Conservation (phyloP, 495 filamentous ascomycete species). For the Penicillium malachiteum region DNA sequence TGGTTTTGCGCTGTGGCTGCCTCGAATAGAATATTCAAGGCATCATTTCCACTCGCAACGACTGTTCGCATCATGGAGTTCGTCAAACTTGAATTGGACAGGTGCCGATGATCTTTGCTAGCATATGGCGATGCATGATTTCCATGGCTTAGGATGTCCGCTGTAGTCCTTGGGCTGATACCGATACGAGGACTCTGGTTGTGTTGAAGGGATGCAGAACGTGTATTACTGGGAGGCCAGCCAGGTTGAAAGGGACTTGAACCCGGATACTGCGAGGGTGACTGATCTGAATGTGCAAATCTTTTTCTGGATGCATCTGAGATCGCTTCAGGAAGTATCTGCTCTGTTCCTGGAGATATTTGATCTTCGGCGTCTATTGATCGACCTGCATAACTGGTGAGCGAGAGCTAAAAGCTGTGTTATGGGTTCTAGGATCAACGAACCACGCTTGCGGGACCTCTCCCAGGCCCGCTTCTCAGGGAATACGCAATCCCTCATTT, state of each 20-base stretch:
- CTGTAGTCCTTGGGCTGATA: slow-evolving; percentile 10
- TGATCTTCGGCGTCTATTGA: slow-evolving; percentile 15
- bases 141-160: neutral
- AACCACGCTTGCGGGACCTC: slow-evolving; percentile 39
- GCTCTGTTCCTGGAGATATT: slow-evolving; percentile 9
- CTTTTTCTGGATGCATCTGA: slow-evolving; percentile 6
- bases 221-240: slow-evolving; percentile 11
- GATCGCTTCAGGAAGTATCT: neutral
- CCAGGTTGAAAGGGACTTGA: slow-evolving; percentile 18
- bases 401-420: neutral
- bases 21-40: slow-evolving; percentile 54
- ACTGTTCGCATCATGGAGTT: slow-evolving; percentile 51
- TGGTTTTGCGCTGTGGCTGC: slow-evolving; percentile 44
- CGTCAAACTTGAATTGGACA: slow-evolving; percentile 35
- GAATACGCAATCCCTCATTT: slow-evolving; percentile 90
- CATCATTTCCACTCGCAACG: slow-evolving; percentile 52
- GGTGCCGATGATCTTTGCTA: slow-evolving; percentile 24
- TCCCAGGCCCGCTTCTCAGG: slow-evolving; percentile 67
- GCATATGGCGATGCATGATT: slow-evolving; percentile 4
- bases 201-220: slow-evolving; percentile 14
- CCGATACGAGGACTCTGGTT: slow-evolving; percentile 12
- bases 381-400: slow-evolving; percentile 14
- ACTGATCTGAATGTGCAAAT: slow-evolving; percentile 5
- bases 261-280: slow-evolving; percentile 11
- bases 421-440: neutral